Percentiles rank a stretch among this genome's conserved stretches.
Conservation (phyloP, 2,329 filamentous ascomycete species). For the Trichophyton mentagrophytes region DNA sequence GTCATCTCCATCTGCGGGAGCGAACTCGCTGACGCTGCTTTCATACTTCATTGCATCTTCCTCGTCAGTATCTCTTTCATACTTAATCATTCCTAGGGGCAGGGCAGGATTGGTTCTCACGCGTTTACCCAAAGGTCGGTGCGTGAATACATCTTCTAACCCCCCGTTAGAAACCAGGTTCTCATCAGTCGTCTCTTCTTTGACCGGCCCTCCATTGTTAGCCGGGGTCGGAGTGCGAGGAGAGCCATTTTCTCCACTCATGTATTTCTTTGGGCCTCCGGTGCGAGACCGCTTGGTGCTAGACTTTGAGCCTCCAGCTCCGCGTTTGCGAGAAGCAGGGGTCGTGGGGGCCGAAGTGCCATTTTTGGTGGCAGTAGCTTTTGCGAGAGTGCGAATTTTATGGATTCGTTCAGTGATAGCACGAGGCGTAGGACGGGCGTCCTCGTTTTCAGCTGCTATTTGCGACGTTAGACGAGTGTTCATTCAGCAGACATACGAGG, state of each 20-base stretch:
- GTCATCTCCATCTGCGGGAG: not conserved
- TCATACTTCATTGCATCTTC: constrained; percentile 10
- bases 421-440: constrained; percentile 25
- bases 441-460: constrained; percentile 12
- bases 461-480: not conserved
- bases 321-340: constrained; percentile 9
- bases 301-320: not conserved
- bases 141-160: not conserved
- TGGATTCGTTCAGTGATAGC: constrained; percentile 29
- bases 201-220: constrained; percentile 6
- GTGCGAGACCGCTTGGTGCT: constrained; percentile 3
- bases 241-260: not conserved
- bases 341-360: constrained; percentile 7
- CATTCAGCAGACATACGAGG: not conserved
- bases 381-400: constrained; percentile 19
- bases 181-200: constrained; percentile 8
- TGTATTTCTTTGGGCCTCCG: not conserved
- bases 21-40: constrained; percentile 11
- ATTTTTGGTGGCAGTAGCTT: constrained; percentile 8
- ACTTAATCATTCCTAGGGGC: constrained; percentile 14
- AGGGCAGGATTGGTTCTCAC: constrained; percentile 14
- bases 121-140: constrained; percentile 13
- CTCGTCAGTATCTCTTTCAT: constrained; percentile 12
- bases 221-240: not conserved
- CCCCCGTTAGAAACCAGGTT: constrained; percentile 6